These are phyloP conservation scores for Calycina marina DNA, from an alignment of 2,329 filamentous ascomycete genomes.

Conservation along the genomic window DNA sequence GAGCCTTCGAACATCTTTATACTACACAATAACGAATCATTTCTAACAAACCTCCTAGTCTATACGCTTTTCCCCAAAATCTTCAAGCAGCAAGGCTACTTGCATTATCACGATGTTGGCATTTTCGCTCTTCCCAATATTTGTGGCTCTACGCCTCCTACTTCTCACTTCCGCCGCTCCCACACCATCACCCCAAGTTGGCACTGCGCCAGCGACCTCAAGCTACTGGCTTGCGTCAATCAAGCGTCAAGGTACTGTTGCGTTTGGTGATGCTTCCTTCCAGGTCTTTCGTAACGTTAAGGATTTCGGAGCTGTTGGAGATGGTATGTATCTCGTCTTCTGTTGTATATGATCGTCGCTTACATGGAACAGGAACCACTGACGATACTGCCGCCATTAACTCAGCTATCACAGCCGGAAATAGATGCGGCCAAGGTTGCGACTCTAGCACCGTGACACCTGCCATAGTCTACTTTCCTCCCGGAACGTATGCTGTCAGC, in stretches of 20 bases:
- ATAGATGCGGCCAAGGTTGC: constrained; percentile 67
- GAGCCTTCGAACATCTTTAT: too few relatives aligned
- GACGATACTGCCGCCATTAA: constrained; percentile 88
- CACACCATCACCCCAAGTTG: constrained; percentile 6
- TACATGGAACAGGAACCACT: constrained; percentile 48
- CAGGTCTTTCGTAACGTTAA: constrained; percentile 65
- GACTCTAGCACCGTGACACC: constrained; percentile 74
- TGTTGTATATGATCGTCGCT: neutral
- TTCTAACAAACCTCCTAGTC: too few relatives aligned
- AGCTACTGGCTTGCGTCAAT: constrained; percentile 22
- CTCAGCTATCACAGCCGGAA: constrained; percentile 59
- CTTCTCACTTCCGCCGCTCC: constrained; percentile 16
- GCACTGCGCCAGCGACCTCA: constrained; percentile 7
- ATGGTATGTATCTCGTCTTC: constrained; percentile 35
- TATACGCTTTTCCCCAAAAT: constrained; percentile 19
- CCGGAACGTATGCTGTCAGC: constrained; percentile 73
- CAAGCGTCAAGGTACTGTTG: constrained; percentile 20
- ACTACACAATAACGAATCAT: too few relatives aligned
- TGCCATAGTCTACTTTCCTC: constrained; percentile 72
- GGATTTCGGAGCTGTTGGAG: constrained; percentile 60
- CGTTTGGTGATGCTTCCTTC: constrained; percentile 35
- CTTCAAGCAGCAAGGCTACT: constrained; percentile 21
- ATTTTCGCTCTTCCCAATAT: constrained; percentile 18
- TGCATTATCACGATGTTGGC: constrained; percentile 21
- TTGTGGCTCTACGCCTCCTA: constrained; percentile 19